Evolutionary conservation across 202 grass and related monocot species (phyloP), one percentile per base, ranked within the genome.

Genomic region (Miscanthus sacchariflorus): DNA sequence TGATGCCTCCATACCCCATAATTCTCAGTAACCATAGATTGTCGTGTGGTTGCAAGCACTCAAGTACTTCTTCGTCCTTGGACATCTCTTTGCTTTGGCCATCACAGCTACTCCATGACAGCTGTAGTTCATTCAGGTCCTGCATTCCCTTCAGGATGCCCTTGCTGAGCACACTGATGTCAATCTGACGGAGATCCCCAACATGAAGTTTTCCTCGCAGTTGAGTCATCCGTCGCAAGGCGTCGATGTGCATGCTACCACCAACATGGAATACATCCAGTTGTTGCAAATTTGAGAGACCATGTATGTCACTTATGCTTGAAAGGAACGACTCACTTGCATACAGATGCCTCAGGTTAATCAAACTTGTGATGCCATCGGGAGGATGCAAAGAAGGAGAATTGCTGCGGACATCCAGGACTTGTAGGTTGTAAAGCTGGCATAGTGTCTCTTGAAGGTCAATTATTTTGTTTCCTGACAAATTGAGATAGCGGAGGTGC

Each of bases 391-490:
- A 24, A 7, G 44, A 82, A 7, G 79, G 73, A 72, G 84, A 83
- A 24, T 83, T 90, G 52, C 79, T 52, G 42, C 12, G 44, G 33
- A 87, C 72, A 28, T 90, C 67, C 12, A 90, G 2, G 8, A 87
- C 66, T 61, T 83, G 79, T 4, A 94, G 84, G 27, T 79, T 64
- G 72, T 76, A 61, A 69, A 94, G 89, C 58, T 90, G 87, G 83
- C 83, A 88, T 0, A 94, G n/a, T 36, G 92, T 79, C 46, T 90
- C 92, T 5, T 90, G 90, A 78, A 94, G 80, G 7, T 90, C 66
- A 54, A 61, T 72, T 19, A 90, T 77, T 44, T 46, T 86, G 73
- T 90, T 90, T 58, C 84, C 24, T 28, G 66, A 83, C 33, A 86
- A 21, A 19, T 56, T 45, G 13, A 87, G 79, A 73, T 77, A 87